Evolutionary conservation across 1,284 basidiomycete species (phyloP), one percentile per base, ranked within the genome.

Genomic region (Pseudozyma pruni): DNA sequence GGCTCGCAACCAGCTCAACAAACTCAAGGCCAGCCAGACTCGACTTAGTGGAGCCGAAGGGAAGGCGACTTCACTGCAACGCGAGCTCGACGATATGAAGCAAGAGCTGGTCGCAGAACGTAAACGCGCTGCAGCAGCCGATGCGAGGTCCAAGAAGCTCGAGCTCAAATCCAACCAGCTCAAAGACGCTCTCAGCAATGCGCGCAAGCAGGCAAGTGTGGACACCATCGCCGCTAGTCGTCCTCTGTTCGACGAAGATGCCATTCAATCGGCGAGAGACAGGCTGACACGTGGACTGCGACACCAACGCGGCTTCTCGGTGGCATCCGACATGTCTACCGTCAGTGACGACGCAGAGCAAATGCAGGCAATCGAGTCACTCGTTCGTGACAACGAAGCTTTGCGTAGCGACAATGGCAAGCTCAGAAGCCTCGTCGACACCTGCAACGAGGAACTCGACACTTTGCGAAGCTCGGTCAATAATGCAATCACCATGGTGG

Each of bases 101-200:
- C 92, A 95, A 81, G 91, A 94, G 78, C 86, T 90, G 22, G 89
- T 91, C 50, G 87, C 86, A 46, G 91, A 94, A 72, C 84, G 87
- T 7, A 88, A 90, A 52, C 86, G 89, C 32, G 88, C 90, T 5
- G 87, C 88, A 49, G 83, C 89, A 35, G 90, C 91, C 8, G 91
- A 94, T 71, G 84, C 86, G 2, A 87, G 89, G 38, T 85, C 89
- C 50, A 74, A 71, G 20, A 84, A 87, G 86, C 90, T 76, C 23
- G 74, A 60, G 9, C 55, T 43, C 29, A 63, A 47, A 19, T 50
- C 44, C 5, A 14, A 39, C 0, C 55, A 72, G 35, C 60, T 76
- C 48, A 62, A 40, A 25, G 72, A 74, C 9, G 52, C 63, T 0
- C 60, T 79, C 19, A 31, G 54, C 32, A 50, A 43, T 34, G 72